phyloP scores from a whole-genome alignment of 495 filamentous ascomycete genomes.

The Cudoniella acicularis region DNA sequence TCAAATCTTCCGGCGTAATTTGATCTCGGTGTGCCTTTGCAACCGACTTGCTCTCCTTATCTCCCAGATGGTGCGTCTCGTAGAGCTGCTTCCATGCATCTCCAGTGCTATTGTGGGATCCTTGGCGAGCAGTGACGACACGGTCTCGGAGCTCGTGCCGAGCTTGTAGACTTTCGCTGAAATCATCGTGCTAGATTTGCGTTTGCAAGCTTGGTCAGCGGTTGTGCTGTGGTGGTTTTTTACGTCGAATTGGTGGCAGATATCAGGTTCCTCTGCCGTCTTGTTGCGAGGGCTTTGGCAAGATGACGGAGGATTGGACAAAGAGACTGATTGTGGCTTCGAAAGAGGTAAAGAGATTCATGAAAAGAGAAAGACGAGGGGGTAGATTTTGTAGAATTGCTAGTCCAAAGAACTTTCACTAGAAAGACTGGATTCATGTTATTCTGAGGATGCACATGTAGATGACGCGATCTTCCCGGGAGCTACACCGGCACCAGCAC shows the following conservation, averaged over 20 bases:
- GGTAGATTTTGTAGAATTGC: neutral
- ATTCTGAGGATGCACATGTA: neutral
- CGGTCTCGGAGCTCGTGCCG: conserved; percentile 47
- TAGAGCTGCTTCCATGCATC: conserved; percentile 55
- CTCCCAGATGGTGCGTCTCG: conserved; percentile 25
- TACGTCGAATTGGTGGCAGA: neutral
- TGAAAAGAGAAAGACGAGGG: neutral
- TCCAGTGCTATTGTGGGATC: conserved; percentile 44
- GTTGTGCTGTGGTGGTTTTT: neutral
- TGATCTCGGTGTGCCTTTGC: conserved; percentile 23
- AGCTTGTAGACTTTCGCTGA: conserved; percentile 46
- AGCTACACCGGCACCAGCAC: neutral
- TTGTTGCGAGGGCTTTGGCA: conserved; percentile 1
- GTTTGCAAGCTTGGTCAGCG: neutral
- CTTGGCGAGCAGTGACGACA: conserved; percentile 52
- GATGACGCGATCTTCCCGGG: conserved; percentile 1
- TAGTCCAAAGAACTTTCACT: neutral
- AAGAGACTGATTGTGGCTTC: neutral
- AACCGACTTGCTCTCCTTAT: conserved; percentile 21
- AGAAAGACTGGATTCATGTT: neutral
- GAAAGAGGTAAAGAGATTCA: neutral
- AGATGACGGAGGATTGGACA: conserved; percentile 1
- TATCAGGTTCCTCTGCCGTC: neutral
- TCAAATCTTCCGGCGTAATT: conserved; percentile 39
- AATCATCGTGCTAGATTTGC: conserved; percentile 24